Evolutionary conservation across 371 early-diverging fungal species (phyloP).

Genomic region (Umbelopsis sp.): DNA sequence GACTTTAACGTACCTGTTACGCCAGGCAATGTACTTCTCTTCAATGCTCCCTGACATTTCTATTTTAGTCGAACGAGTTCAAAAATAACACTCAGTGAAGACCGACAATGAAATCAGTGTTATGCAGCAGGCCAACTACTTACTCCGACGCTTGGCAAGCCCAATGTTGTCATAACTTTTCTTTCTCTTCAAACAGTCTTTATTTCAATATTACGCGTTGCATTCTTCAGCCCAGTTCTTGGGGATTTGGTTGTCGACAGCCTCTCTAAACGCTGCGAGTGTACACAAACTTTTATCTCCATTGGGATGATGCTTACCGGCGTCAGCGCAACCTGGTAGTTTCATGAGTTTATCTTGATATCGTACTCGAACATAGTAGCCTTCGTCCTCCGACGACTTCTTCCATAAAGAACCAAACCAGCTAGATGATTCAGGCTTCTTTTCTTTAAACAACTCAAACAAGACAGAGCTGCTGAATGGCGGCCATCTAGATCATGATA

Average conservation of each 20-base stretch:
- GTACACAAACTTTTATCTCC: slow-evolving; percentile 71
- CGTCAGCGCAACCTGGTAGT: slow-evolving; percentile 64
- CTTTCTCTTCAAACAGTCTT: neutral
- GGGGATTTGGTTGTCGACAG: slow-evolving; percentile 60
- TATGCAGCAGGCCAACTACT: neutral
- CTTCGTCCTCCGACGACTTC: slow-evolving; percentile 20
- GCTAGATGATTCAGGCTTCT: slow-evolving; percentile 15
- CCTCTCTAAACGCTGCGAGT: slow-evolving; percentile 68
- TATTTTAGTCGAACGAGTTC: neutral
- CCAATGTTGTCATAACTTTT: slow-evolving; percentile 19
- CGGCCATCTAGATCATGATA: slow-evolving; percentile 43
- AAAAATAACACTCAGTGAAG: neutral
- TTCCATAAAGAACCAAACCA: slow-evolving; percentile 19
- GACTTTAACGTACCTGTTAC: slow-evolving; percentile 29
- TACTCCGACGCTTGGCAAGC: neutral
- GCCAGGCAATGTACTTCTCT: slow-evolving; percentile 41
- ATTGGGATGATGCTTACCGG: slow-evolving; percentile 59
- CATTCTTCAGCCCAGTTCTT: slow-evolving; percentile 60
- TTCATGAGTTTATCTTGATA: slow-evolving; percentile 67
- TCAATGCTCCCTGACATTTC: slow-evolving; percentile 27
- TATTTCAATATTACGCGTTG: slow-evolving; percentile 17
- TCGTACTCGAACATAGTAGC: slow-evolving; percentile 72
- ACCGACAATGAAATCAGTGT: neutral
- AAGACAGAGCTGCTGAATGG: slow-evolving; percentile 59
- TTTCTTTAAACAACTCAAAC: slow-evolving; percentile 68